These are phyloP conservation scores for Cryptosporidium xiaoi DNA, from an alignment of 169 alveolate species.

Conservation along the genomic window DNA sequence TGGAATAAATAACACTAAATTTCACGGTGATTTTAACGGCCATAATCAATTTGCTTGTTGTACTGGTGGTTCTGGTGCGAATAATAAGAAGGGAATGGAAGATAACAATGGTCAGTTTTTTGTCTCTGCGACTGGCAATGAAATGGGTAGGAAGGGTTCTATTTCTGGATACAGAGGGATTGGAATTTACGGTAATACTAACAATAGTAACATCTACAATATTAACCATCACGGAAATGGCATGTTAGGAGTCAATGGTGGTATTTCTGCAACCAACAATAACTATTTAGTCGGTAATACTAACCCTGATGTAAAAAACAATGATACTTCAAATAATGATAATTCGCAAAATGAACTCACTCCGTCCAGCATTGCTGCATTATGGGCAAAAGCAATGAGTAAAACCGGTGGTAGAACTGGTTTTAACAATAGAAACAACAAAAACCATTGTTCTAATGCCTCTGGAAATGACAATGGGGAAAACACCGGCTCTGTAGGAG, in stretches of 20 bases:
- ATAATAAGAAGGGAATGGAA: no score
- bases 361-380: slow-evolving; percentile 70
- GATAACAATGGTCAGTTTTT: no score
- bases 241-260: no score
- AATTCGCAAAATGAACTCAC: slow-evolving; percentile 29
- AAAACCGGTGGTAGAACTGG: slow-evolving; percentile 72
- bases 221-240: no score
- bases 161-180: no score
- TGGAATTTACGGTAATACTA: no score
- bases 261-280: no score
- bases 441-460: not conserved
- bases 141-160: no score
- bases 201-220: no score
- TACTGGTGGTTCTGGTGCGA: not conserved
- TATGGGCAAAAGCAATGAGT: slow-evolving; percentile 75
- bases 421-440: slow-evolving; percentile 15
- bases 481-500: not conserved
- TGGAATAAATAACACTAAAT: no score
- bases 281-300: not conserved
- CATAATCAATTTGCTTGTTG: not conserved
- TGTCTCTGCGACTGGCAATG: no score
- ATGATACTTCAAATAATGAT: not conserved
- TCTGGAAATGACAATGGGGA: not conserved
- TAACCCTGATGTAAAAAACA: not conserved
- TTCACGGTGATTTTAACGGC: no score